Base-by-base conservation (phyloP, 176 grass and related monocot species). In the Zea luxurians region DNA sequence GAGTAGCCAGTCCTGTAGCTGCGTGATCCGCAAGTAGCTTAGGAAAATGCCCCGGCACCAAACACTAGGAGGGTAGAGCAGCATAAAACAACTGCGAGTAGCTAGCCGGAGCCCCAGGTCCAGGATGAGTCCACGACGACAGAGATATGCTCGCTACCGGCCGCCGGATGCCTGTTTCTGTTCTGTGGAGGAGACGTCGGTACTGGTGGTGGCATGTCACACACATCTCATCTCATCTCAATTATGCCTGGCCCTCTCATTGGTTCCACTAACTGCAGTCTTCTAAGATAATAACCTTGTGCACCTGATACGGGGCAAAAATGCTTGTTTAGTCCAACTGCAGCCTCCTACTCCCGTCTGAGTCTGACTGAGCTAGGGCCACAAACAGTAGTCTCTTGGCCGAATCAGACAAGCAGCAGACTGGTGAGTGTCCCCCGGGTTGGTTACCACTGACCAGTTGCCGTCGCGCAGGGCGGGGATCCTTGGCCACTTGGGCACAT, bases 361-460 rank as follows among this genome's bases (percentile, higher is more conserved):
- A 21, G 35, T 41, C 48, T 67, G 61, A 21, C 61, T 41, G 12
- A 37, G 42, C 11, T 63, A 10, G 20, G 58, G 40, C 61, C 48
- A 67, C 76, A 65, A 40, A 65, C 0, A 49, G 38, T 27, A 40
- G 44, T 81, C 37, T 48, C 63, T 13, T 41, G 73, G 68, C 4
- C 63, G 11, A 67, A 59, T 54, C 81, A 76, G 81, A 70, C 82
- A 83, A 20, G 54, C 53, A 77, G 73, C 73, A 27, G 64, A 40
- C 42, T 67, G 66, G 35, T 11, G n/a, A 68, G 42, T 27, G 27
- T 27, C 27, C 53, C 35, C 65, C 64, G 7, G 46, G 52, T 61
- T 61, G 64, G 64, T 7, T 48, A 27, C 27, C 27, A 27, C 27
- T 27, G 27, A 40, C 2, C 64, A 48, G 35, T 16, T 61, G 53